A percentile compares a stretch with the other conserved stretches of the same genome.
Conservation (phyloP, 805 yeast genomes). For the Candida yuanshanica region DNA sequence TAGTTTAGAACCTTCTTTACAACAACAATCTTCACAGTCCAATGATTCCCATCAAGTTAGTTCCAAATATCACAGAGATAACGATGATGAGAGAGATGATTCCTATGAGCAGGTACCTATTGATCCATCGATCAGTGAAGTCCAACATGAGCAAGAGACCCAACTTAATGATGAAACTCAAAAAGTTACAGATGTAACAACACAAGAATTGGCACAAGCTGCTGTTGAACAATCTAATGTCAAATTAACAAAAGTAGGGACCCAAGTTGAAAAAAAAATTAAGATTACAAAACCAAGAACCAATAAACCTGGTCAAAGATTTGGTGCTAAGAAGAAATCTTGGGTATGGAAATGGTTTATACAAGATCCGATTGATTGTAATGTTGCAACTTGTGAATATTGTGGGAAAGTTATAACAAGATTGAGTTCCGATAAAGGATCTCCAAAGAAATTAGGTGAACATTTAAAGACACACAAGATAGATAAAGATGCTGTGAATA, state of each 20-base stretch:
- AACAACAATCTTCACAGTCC: constrained; percentile 4
- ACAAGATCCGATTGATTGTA: constrained; percentile 43
- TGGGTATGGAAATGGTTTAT: constrained; percentile 64
- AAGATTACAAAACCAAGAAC: constrained; percentile 22
- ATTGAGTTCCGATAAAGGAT: constrained; percentile 48
- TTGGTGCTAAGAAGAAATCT: constrained; percentile 55
- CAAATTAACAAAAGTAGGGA: background rate
- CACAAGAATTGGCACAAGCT: constrained; percentile 17
- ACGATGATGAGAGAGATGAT: background rate
- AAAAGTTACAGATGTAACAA: constrained; percentile 2
- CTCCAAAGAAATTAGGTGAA: constrained; percentile 53
- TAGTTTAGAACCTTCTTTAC: constrained; percentile 8
- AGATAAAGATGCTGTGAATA: constrained; percentile 33
- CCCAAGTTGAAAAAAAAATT: background rate
- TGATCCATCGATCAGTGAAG: constrained; percentile 21
- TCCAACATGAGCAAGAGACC: constrained; percentile 2
- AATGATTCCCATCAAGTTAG: background rate
- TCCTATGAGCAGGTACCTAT: constrained; percentile 16
- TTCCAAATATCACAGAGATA: constrained; percentile 2
- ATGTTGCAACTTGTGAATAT: constrained; percentile 47
- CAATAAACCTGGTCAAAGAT: constrained; percentile 49
- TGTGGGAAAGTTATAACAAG: constrained; percentile 46
- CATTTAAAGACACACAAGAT: constrained; percentile 52
- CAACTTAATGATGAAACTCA: constrained; percentile 5
- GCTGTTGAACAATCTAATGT: constrained; percentile 18